A percentile compares a stretch with the other conserved stretches of the same genome.
Evolutionary conservation across 805 yeast species (phyloP).

Genomic region (Priceomyces carsonii): DNA sequence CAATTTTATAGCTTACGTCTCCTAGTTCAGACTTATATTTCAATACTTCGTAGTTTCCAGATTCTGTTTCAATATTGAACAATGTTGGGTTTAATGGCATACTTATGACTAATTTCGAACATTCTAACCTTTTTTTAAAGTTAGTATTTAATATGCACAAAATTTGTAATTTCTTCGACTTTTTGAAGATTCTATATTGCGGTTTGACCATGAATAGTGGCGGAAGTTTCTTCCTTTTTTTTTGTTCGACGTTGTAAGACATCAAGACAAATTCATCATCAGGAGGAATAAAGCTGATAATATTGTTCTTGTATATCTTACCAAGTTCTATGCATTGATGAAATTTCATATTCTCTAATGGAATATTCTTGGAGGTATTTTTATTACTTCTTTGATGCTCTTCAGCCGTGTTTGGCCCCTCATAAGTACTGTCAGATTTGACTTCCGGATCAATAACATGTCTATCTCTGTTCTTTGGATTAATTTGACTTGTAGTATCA

Average conservation of each 20-base stretch:
- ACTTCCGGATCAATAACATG: background rate
- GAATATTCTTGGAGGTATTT: no score
- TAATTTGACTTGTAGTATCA: no score
- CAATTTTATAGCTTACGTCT: slow-evolving; percentile 68
- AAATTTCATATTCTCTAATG: slow-evolving; percentile 42
- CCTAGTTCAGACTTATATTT: slow-evolving; percentile 75
- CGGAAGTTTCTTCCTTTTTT: slow-evolving; percentile 31
- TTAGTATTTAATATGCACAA: slow-evolving; percentile 34
- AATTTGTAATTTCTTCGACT: slow-evolving; percentile 29
- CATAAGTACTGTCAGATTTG: background rate
- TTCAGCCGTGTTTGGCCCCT: background rate
- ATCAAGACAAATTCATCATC: slow-evolving; percentile 51
- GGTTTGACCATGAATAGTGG: slow-evolving; percentile 50
- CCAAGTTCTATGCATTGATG: slow-evolving; percentile 75
- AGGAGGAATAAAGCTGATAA: slow-evolving; percentile 82
- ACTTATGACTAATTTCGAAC: slow-evolving; percentile 27
- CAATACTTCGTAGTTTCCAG: slow-evolving; percentile 29
- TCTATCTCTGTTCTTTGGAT: no score
- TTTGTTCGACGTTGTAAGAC: slow-evolving; percentile 44
- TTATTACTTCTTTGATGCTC: background rate
- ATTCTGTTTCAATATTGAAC: slow-evolving; percentile 20
- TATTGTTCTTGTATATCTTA: slow-evolving; percentile 63
- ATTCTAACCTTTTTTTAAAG: slow-evolving; percentile 36
- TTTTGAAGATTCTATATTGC: slow-evolving; percentile 24
- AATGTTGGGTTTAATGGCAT: slow-evolving; percentile 39